Percentiles rank a stretch among this genome's conserved stretches.
phyloP scores from a whole-genome alignment of 345 rosid species.

The Ceriops zippeliana region DNA sequence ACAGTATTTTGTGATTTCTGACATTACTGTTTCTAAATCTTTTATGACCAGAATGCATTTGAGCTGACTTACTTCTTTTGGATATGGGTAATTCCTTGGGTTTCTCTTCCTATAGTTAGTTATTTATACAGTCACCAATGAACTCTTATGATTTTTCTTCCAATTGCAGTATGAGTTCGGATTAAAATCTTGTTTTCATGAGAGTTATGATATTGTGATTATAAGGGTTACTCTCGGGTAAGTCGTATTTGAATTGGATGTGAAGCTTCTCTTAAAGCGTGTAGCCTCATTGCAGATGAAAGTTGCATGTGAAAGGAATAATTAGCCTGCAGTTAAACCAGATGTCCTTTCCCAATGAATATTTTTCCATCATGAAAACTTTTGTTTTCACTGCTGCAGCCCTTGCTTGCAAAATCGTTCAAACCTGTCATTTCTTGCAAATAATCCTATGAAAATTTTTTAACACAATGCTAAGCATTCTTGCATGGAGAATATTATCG shows the following conservation, averaged over 20 bases:
- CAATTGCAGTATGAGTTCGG: conserved; percentile 87
- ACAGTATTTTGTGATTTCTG: background rate
- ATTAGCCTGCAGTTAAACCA: too few relatives aligned
- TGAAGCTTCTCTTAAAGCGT: too few relatives aligned
- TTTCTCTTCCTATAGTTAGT: background rate
- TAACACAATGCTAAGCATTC: too few relatives aligned
- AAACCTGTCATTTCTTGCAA: too few relatives aligned
- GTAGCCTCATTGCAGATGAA: too few relatives aligned
- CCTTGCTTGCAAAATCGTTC: too few relatives aligned
- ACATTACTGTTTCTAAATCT: conserved; percentile 12
- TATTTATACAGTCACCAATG: conserved; percentile 10
- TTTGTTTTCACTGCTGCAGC: too few relatives aligned
- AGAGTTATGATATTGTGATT: conserved; percentile 36
- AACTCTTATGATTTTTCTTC: conserved; percentile 1
- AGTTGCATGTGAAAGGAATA: too few relatives aligned
- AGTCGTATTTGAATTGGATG: conserved; percentile 16
- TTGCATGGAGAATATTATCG: too few relatives aligned
- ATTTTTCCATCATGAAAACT: too few relatives aligned
- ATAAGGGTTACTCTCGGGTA: conserved; percentile 64
- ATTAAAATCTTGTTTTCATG: conserved; percentile 72
- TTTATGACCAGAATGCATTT: conserved; percentile 70
- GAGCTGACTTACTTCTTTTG: conserved; percentile 94
- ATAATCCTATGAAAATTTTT: too few relatives aligned
- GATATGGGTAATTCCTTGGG: conserved; percentile 63
- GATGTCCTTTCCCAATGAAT: too few relatives aligned